Evolutionary conservation across 108 stramenopile genomes (phyloP).

Genomic region (Skeletonema menzelii): DNA sequence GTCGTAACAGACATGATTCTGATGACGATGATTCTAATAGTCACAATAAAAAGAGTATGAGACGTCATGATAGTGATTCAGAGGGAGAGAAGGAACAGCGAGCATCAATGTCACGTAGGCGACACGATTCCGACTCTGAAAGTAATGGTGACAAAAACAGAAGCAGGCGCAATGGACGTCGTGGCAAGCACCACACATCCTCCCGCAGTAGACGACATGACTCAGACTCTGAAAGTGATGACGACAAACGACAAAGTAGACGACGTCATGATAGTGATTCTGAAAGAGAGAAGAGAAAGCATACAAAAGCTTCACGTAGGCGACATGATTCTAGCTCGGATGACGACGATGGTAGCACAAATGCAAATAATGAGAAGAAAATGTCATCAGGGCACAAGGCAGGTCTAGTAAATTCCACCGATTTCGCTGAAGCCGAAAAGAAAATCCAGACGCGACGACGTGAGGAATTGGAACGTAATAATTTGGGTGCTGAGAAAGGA

Average conservation of each 20-base stretch:
- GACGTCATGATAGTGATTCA: conserved; percentile 13
- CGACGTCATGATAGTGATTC: conserved; percentile 16
- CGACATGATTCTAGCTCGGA: conserved; percentile 13
- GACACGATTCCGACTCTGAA: conserved; percentile 10
- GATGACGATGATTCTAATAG: neutral
- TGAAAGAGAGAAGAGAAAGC: conserved; percentile 8
- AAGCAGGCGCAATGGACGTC: too few relatives aligned
- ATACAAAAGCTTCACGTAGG: neutral
- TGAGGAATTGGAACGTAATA: conserved; percentile 34
- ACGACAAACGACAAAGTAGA: too few relatives aligned
- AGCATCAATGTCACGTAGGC: neutral
- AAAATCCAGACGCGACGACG: conserved; percentile 48
- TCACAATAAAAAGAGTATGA: too few relatives aligned
- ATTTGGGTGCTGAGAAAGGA: conserved; percentile 56
- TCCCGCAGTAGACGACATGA: too few relatives aligned
- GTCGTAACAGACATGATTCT: too few relatives aligned
- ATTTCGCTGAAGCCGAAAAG: conserved; percentile 69
- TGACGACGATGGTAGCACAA: conserved; percentile 3
- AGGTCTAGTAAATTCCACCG: conserved; percentile 74
- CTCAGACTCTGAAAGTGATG: too few relatives aligned
- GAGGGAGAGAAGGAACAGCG: conserved; percentile 9
- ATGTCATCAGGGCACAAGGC: conserved; percentile 84
- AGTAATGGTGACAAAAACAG: too few relatives aligned
- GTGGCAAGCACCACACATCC: too few relatives aligned
- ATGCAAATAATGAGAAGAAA: conserved; percentile 22